These are phyloP conservation scores for Phialophora expanda DNA, from an alignment of 2,329 filamentous ascomycete genomes.

Conservation along the genomic window DNA sequence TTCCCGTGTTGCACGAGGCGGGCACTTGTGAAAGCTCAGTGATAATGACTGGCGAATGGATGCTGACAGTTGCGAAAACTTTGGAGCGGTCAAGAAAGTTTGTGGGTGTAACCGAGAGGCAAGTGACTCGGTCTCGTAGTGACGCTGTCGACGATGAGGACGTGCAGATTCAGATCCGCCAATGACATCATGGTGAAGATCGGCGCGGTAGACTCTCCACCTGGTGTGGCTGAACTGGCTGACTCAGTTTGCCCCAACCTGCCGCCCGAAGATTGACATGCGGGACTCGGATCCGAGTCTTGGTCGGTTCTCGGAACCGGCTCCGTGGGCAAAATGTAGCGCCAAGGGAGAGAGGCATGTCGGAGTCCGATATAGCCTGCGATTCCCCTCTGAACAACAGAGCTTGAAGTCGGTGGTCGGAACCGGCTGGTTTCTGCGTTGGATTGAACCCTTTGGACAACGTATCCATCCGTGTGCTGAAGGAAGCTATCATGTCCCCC, in stretches of 20 bases:
- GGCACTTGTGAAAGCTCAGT: neutral
- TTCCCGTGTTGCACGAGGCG: neutral
- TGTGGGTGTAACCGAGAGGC: neutral
- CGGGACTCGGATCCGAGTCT: neutral
- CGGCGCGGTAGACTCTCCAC: neutral
- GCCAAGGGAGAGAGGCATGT: neutral
- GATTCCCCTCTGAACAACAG: neutral
- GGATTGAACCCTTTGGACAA: neutral
- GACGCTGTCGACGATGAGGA: neutral
- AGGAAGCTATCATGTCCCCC: neutral
- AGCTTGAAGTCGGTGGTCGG: too few species aligned
- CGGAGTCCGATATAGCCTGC: too few species aligned
- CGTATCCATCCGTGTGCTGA: neutral
- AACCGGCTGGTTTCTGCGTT: neutral
- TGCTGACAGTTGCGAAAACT: neutral
- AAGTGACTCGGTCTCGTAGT: neutral
- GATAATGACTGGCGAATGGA: neutral
- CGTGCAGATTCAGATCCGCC: neutral
- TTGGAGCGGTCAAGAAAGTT: neutral
- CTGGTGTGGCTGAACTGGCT: neutral
- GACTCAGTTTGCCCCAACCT: neutral
- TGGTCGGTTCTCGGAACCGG: neutral
- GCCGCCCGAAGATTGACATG: neutral
- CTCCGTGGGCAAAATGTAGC: neutral
- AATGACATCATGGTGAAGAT: constrained; percentile 2